Evolutionary conservation across 306 rosid genomes (phyloP), one percentile per base, ranked within the genome.

Genomic region (Cucurbita maxima): DNA sequence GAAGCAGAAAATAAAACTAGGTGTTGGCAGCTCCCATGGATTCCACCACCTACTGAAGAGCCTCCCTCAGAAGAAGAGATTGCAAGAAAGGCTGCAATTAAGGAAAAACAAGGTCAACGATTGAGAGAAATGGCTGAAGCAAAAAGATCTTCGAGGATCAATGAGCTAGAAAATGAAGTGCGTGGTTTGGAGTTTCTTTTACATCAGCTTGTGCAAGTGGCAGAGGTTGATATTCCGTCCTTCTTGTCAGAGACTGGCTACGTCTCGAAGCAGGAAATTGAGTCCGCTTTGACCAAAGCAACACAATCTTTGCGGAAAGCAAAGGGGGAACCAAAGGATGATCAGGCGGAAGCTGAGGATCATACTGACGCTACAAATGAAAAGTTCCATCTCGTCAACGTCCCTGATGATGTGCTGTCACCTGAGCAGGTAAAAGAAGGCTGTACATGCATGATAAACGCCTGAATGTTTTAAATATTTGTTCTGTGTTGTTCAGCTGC

Each of bases 51-150:
- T 22, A 81, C 52, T 56, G 97, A 91, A 87, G 97, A 83, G 82
- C 96, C 88, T 72, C 99, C 99, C 82, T 94, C 97, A 8, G 97
- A 87, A 79, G 99, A 91, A 83, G 96, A 91, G 87, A 81, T 94
- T 77, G 99, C 99, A 48, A 86, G 97, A 89, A 94, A 94, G 92
- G 99, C 95, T 64, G 97, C 99, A 72, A 89, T 88, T 72, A 90
- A 76, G 80, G 97, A 94, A 86, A 94, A 77, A 82, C 96, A 88
- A 78, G 95, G 99, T 77, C 99, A 94, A 83, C 89, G 99, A 53
- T 72, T 94, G 83, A 82, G 97, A 76, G 99, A 94, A 82, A 94
- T 94, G 99, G 99, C 97, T 15, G 99, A 89, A 88, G 99, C 99
- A 1, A 94, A 91, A 85, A 86, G 96, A 79, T 85, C 86, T 73